Evolutionary conservation across 78 protist species (phyloP).

Genomic region (Isochrysis galbana): DNA sequence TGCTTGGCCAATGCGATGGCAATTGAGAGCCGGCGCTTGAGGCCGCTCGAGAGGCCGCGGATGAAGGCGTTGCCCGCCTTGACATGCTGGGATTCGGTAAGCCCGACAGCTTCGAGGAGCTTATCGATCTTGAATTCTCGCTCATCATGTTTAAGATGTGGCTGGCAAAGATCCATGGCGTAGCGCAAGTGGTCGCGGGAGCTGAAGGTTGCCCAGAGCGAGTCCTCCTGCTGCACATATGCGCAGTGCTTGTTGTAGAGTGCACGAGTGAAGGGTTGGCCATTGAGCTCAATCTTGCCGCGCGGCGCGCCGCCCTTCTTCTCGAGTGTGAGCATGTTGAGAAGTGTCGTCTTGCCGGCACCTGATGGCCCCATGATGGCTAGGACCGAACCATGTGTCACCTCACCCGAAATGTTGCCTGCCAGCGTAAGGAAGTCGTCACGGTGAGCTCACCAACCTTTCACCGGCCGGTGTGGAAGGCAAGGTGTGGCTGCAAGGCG

Average conservation of each 20-base stretch:
- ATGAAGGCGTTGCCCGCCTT: slow-evolving; percentile 25
- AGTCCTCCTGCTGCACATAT: not conserved
- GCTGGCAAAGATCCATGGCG: not conserved
- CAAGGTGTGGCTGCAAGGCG: too few relatives aligned
- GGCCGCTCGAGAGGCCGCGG: slow-evolving; percentile 61
- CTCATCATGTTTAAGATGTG: not conserved
- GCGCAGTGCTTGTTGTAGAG: not conserved
- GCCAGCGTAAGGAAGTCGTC: too few relatives aligned
- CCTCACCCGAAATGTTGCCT: not conserved
- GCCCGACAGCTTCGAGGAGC: not conserved
- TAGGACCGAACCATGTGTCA: not conserved
- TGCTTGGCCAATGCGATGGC: slow-evolving; percentile 63
- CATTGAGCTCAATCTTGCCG: not conserved
- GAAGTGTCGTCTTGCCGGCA: not conserved
- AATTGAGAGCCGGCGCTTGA: slow-evolving; percentile 43
- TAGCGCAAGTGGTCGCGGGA: not conserved
- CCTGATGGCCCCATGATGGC: not conserved
- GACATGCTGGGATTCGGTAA: not conserved
- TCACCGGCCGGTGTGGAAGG: too few relatives aligned
- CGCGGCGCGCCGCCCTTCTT: not conserved
- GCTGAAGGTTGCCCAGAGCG: not conserved
- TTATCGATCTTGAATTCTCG: not conserved
- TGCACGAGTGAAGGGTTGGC: not conserved
- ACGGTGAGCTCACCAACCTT: too few relatives aligned
- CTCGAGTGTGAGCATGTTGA: not conserved